Evolutionary conservation across 495 filamentous ascomycete genomes (phyloP).

Genomic region (Lasiosphaeria miniovina): DNA sequence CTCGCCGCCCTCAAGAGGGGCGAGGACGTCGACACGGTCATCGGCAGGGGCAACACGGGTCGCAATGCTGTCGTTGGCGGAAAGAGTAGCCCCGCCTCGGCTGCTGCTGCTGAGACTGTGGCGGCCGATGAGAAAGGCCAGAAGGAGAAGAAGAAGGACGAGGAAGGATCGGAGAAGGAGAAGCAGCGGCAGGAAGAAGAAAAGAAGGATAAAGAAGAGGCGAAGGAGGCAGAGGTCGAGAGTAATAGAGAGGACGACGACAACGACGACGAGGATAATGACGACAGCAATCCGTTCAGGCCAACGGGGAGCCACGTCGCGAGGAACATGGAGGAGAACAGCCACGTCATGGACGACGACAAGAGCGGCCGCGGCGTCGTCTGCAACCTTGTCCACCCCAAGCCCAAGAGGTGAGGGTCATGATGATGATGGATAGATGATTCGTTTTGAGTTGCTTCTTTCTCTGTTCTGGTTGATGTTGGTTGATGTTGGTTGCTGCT

Average conservation of each 20-base stretch:
- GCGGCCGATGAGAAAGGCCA: too few relatives aligned
- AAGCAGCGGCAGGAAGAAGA: neutral
- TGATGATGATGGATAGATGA: too few relatives aligned
- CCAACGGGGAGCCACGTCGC: neutral
- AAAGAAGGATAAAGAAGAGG: neutral
- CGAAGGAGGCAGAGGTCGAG: neutral
- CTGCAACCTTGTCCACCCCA: too few relatives aligned
- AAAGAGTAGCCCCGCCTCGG: neutral
- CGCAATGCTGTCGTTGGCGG: neutral
- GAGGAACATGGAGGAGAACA: conserved; percentile 10
- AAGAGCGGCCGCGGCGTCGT: neutral
- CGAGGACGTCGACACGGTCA: conserved; percentile 28
- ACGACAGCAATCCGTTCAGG: conserved; percentile 5
- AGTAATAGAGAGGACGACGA: neutral
- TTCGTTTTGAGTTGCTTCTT: too few relatives aligned
- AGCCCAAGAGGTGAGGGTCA: too few relatives aligned
- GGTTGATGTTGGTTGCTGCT: too few relatives aligned
- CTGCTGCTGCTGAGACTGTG: too few relatives aligned
- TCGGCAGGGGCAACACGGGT: conserved; percentile 14
- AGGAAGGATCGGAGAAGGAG: neutral
- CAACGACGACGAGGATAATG: conserved; percentile 2
- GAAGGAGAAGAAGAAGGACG: too few relatives aligned
- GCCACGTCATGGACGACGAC: neutral
- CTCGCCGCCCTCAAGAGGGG: conserved; percentile 38
- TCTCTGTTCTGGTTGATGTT: too few relatives aligned